Evolutionary conservation across 2,329 filamentous ascomycete genomes (phyloP), one percentile per base, ranked within the genome.

Genomic region (Clarireedia hainanense): DNA sequence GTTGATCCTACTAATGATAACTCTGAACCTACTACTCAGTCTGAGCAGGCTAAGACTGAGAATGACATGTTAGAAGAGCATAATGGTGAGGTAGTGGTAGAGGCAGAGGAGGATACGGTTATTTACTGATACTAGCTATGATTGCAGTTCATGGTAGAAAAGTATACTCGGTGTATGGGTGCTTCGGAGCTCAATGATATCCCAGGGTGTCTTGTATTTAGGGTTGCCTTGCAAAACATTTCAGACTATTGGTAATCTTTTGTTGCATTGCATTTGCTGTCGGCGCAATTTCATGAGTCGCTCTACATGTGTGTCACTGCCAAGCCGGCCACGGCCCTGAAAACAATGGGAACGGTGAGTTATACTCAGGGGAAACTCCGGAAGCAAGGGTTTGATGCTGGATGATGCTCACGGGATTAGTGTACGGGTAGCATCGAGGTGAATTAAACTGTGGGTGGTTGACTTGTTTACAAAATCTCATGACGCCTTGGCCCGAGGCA

Each of bases 41-140:
- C 65, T 48, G 60, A 62, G 46, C 55, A 63, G 58, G 30, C 47
- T 26, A 55, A 68, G 70, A 72, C 60, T 62, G 66, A 59, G 68
- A 71, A 65, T 73, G 71, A 65, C 73, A 72, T 66, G 65, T 68
- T 79, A 63, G 79, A 87, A 58, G 87, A 91, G 65, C 84, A 90
- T 60, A 79, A 80, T 50, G 87, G 83, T 52, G 88, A 91, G 66
- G 85, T 92, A 56, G 78, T 95, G 62, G 84, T 94, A 53, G 88
- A 90, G 70, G 88, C 86, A 54, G 89, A 90, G 58, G 91, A 96
- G 74, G 91, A 96, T 66, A 91, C 86, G 64, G 89, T 96, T 52
- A 92, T 95, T 58, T 96, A 96, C 74, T 96, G 75, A 80, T 55
- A 12, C 30, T 34, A 34, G 30, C 12, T 34, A 34, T 34, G 30